Base-by-base conservation (phyloP, 1,284 basidiomycete genomes). In the Leccinum subrobustum region DNA sequence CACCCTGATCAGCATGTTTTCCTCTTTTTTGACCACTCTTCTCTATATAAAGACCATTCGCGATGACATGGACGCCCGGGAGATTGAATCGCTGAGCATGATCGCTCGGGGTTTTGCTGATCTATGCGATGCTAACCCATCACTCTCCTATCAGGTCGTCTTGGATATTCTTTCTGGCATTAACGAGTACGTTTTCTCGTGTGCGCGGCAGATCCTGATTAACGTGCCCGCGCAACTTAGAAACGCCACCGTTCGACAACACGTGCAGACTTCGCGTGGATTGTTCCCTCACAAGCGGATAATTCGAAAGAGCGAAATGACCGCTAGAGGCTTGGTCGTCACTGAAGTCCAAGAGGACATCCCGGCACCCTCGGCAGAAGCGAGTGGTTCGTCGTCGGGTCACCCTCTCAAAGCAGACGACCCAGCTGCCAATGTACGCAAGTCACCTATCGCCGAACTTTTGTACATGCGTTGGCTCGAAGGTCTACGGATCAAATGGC, bases 391-490 rank as follows among this genome's bases (percentile, higher is more conserved):
- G 6, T 70, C 71, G 16, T 59, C 69, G 9, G 55, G 52, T 20
- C 67, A 75, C 33, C 69, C 62, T 55, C 67, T 54, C 8, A 76
- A 77, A 66, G 65, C 66, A 59, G 77, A 78, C 18, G 80, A 80
- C 25, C 52, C 75, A 6, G 55, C 56, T 52, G 60, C 75, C 3
- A 76, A 79, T 9, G 69, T 77, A 51, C 80, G 83, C 63, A 89
- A 87, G 72, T 90, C 88, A 20, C 95, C 95, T 2, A 95, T 98
- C 44, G 91, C 95, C 18, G 95, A 98, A 72, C 81, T 98, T 65
- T 79, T 98, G 29, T 98, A 98, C 73, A 90, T 96, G 81, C 86
- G 96, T 53, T 98, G 96, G 96, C 78, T 98, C 27, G 93, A 98
- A 71, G 95, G 94, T 2, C 76, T 97, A 58, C 89, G 86, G 76